Percentiles rank a stretch among this genome's conserved stretches.
These are phyloP conservation scores for Penicillium lagena DNA, from an alignment of 495 filamentous ascomycete genomes.

Conservation along the genomic window DNA sequence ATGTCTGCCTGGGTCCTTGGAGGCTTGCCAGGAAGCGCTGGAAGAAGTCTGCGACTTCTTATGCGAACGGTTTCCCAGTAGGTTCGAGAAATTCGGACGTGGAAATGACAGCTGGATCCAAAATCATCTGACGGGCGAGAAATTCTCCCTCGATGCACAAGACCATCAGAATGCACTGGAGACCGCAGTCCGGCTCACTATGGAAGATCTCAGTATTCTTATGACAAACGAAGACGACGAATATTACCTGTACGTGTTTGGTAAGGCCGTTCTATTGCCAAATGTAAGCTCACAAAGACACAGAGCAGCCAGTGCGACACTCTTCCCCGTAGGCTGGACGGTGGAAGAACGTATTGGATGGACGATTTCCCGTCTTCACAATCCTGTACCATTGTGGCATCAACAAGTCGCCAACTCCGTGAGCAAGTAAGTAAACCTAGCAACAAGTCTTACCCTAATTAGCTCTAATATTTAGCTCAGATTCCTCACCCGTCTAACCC, in stretches of 20 bases:
- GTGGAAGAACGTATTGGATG: conserved; percentile 49
- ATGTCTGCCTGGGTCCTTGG: conserved; percentile 42
- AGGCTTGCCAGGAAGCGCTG: conserved; percentile 45
- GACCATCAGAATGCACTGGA: conserved; percentile 39
- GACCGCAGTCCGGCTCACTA: conserved; percentile 48
- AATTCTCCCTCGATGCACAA: conserved; percentile 29
- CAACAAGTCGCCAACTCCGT: conserved; percentile 44
- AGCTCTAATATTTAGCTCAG: conserved; percentile 13
- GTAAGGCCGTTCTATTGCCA: too few species aligned
- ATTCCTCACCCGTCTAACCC: conserved; percentile 42
- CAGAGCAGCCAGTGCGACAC: conserved; percentile 50
- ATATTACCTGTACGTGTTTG: conserved; percentile 40
- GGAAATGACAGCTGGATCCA: conserved; percentile 26
- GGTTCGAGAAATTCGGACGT: conserved; percentile 33
- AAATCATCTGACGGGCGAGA: conserved; percentile 46
- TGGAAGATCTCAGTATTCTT: conserved; percentile 53
- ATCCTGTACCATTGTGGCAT: conserved; percentile 48
- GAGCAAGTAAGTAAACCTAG: conserved; percentile 36
- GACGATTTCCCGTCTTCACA: conserved; percentile 46
- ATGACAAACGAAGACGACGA: conserved; percentile 41
- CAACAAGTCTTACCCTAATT: too few species aligned
- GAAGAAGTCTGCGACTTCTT: conserved; percentile 47
- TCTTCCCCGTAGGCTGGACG: conserved; percentile 53
- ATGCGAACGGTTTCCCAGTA: conserved; percentile 37
- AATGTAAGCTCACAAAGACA: not conserved